Evolutionary conservation across 768 basidiomycete genomes (phyloP).

Genomic region (Calocera viscosa): DNA sequence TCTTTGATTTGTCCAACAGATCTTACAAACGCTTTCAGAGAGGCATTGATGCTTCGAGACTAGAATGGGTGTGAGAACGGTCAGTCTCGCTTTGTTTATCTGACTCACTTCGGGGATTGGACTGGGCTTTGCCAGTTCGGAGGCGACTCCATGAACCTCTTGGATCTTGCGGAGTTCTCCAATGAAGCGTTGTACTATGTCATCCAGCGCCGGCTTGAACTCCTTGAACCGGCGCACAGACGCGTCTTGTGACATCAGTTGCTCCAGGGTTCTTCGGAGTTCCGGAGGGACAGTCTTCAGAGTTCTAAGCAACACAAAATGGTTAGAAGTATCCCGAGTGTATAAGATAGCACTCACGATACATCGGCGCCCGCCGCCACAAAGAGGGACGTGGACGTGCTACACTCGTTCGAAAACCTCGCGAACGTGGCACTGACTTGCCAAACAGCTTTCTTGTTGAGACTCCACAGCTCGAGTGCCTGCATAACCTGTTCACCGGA

Average conservation of each 20-base stretch:
- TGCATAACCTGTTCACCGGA: conserved; percentile 1
- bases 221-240: background rate
- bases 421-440: conserved; percentile 3
- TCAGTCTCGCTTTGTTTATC: background rate
- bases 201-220: background rate
- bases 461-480: background rate
- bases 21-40: background rate
- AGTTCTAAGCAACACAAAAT: background rate
- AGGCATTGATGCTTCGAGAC: background rate
- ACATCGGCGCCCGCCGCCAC: background rate
- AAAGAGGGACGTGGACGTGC: background rate
- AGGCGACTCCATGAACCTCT: background rate
- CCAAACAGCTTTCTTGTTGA: conserved; percentile 3
- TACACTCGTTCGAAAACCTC: background rate
- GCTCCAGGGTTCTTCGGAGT: background rate
- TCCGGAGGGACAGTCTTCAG: background rate
- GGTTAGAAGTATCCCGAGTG: background rate
- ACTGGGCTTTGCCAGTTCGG: background rate
- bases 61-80: background rate
- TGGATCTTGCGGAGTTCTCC: background rate
- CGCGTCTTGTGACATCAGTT: background rate
- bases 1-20: background rate
- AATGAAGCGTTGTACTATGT: background rate
- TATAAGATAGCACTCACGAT: background rate
- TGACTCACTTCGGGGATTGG: background rate